Conservation (phyloP, 2,329 filamentous ascomycete genomes). For the Apiospora phragmitis region DNA sequence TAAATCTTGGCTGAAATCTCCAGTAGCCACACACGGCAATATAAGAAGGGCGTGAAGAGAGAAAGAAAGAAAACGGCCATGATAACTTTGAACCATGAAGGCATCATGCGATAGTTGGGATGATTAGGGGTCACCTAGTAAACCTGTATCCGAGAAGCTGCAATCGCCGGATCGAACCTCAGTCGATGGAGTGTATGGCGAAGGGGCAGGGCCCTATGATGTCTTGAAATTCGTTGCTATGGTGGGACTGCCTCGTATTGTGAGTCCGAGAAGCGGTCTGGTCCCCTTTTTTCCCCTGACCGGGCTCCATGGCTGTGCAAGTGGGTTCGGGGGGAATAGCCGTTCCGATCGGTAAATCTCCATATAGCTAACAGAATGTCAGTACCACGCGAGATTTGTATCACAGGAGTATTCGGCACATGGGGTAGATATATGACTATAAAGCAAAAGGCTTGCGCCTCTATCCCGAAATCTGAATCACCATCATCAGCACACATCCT, state of each 20-base stretch:
- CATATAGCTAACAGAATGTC: background rate
- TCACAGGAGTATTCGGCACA: background rate
- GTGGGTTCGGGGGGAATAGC: background rate
- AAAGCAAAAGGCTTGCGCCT: background rate
- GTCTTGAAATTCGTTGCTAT: background rate
- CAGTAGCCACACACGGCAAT: no score
- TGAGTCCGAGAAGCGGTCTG: background rate
- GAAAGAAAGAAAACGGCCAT: no score
- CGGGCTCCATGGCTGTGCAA: background rate
- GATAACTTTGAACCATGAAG: no score
- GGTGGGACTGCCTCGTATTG: background rate
- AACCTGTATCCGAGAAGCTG: no score
- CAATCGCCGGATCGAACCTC: no score
- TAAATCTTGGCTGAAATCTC: no score
- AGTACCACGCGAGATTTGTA: background rate
- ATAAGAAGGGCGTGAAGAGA: no score
- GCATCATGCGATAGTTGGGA: no score
- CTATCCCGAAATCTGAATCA: background rate
- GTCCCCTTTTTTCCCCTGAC: background rate
- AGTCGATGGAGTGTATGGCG: background rate
- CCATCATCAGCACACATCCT: background rate
- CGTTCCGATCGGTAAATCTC: background rate
- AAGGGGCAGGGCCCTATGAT: no score
- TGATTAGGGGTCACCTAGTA: no score
- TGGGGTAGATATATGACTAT: background rate